Base-by-base conservation (phyloP, 345 rosid genomes). In the Syzygium aromaticum region DNA sequence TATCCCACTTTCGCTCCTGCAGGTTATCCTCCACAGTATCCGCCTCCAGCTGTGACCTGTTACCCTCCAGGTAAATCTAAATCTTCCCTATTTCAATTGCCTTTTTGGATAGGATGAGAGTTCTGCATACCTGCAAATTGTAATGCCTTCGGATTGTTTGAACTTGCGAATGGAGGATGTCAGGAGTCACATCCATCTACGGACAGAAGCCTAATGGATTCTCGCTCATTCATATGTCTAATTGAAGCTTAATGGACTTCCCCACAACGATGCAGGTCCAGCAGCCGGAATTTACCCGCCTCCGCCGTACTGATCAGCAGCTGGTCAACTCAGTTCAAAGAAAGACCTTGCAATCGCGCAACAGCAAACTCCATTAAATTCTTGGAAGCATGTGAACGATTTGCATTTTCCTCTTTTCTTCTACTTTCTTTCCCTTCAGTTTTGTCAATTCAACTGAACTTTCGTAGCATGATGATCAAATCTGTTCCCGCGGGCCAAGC, bases 231-330 rank as follows among this genome's bases (percentile, higher is more conserved):
- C 25, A 33, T 38, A 19, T 38, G 21, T 73, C 2, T 46, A 19
- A 33, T 38, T 17, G 49, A 38, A 73, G 80, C 49, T 73, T 33
- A 33, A 38, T 40, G 7, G 14, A 73, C 46, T 73, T 73, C 46
- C 2, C 3, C 14, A 0, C 43, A 8, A 19, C 25, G 7, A 11
- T 2, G 80, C 80, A 33, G 49, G 49, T 73, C 80, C 80, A 38
- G 5, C 80, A 33, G 13, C 14, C 9, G 80, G 25, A 40, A 52
- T 88, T 83, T 93, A 92, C 90, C 90, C 93, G 46, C 93, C 94
- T 61, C 77, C 91, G 38, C 86, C 92, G 14, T 85, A 89, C 78
- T 89, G 89, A 64, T 90, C 91, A 53, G 87, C 89, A 17, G 51
- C 56, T 52, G 93, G 14, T 33, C 80, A 19, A 73, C 80, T 73